phyloP scores from a whole-genome alignment of 2,329 filamentous ascomycete genomes.

The Colletotrichum eremochloae region DNA sequence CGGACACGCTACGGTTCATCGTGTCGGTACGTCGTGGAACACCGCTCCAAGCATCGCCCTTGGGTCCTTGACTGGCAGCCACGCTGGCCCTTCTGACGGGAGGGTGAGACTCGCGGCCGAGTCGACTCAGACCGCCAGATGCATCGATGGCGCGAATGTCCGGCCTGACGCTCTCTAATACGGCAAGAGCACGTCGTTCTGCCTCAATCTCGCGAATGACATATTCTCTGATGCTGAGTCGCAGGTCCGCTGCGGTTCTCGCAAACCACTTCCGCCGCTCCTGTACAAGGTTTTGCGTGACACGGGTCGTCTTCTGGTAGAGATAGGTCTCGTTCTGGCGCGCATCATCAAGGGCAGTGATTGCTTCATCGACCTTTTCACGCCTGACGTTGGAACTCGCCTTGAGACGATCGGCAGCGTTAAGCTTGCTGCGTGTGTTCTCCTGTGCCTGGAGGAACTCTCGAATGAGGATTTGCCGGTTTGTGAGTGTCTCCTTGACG shows the following conservation, averaged over 20 bases:
- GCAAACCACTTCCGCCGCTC: constrained; percentile 94
- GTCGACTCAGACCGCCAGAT: constrained; percentile 87
- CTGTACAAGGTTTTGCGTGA: constrained; percentile 88
- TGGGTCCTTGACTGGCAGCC: constrained; percentile 91
- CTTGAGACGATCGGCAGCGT: constrained; percentile 90
- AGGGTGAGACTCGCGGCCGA: constrained; percentile 91
- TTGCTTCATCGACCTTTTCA: constrained; percentile 99
- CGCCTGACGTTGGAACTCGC: constrained; percentile 86
- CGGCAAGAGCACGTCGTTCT: constrained; percentile 89
- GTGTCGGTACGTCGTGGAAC: constrained; percentile 86
- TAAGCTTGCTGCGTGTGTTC: constrained; percentile 82
- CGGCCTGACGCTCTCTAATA: constrained; percentile 92
- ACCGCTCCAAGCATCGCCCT: constrained; percentile 98
- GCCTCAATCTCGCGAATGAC: constrained; percentile 95
- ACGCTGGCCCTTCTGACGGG: constrained; percentile 79
- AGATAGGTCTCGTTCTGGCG: constrained; percentile 85
- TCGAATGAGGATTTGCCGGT: constrained; percentile 94
- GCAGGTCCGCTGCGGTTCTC: constrained; percentile 86
- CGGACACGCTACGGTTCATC: constrained; percentile 81
- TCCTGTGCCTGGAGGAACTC: constrained; percentile 95
- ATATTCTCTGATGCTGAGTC: constrained; percentile 88
- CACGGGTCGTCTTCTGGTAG: constrained; percentile 85
- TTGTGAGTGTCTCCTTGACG: constrained; percentile 97
- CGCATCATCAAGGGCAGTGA: constrained; percentile 89
- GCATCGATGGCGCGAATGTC: constrained; percentile 94